Conservation (phyloP, 2,329 filamentous ascomycete species). For the Decorospora gaudefroyi region DNA sequence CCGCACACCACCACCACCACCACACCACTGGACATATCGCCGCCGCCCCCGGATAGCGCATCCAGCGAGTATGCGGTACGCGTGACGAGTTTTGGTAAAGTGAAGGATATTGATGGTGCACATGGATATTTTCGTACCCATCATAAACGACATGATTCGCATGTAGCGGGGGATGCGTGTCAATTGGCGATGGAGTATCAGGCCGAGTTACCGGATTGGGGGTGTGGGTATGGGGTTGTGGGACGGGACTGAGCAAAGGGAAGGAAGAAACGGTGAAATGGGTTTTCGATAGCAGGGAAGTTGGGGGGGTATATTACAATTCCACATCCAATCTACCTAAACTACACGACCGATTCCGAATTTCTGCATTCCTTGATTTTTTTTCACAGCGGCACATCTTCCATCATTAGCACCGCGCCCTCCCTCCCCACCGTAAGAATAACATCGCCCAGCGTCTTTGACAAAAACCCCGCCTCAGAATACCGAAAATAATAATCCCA, state of each 20-base stretch:
- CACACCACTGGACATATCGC: conserved; percentile 2
- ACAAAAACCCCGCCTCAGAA: conserved; percentile 73
- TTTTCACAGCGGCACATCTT: conserved; percentile 65
- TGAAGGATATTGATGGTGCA: conserved; percentile 8
- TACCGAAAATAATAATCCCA: conserved; percentile 82
- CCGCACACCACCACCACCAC: conserved; percentile 13
- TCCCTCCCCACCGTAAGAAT: conserved; percentile 72
- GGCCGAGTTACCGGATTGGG: conserved; percentile 25
- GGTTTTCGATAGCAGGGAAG: too few species aligned
- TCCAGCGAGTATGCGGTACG: neutral
- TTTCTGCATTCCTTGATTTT: neutral
- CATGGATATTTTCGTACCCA: conserved; percentile 5
- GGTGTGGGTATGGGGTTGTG: conserved; percentile 22
- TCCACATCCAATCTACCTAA: neutral
- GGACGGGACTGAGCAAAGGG: neutral
- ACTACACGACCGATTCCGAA: neutral
- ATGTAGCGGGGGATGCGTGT: conserved; percentile 17
- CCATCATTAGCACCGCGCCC: conserved; percentile 69
- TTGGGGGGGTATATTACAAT: too few species aligned
- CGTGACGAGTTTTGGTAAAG: neutral
- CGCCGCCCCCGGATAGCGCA: neutral
- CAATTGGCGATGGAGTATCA: conserved; percentile 35
- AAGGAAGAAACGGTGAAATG: neutral
- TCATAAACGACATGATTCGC: conserved; percentile 23
- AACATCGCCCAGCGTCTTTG: conserved; percentile 72